Base-by-base conservation (phyloP, 2,329 filamentous ascomycete genomes). In the Leptographium flavum region DNA sequence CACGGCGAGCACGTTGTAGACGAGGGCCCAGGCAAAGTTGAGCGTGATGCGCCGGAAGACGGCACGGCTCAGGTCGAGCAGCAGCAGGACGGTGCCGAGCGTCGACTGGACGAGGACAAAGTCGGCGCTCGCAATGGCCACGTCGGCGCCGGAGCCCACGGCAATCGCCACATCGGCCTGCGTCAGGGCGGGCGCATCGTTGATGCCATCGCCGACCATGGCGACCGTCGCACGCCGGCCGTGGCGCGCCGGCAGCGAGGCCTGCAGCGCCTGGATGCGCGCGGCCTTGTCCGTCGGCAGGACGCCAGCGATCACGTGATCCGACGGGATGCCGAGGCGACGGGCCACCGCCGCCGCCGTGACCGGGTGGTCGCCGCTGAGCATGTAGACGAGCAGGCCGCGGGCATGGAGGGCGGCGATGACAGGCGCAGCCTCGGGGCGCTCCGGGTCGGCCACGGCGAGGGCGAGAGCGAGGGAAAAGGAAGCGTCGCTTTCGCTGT, bases 151-250 rank as follows among this genome's bases (percentile, higher is more conserved):
- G 1, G 79, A 83, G 4, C 84, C 85, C 56, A 94, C 81, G 45
- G 87, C 86, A 50, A 94, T 83, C 54, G 83, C 85, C 1, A 93
- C 79, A 57, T 94, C 87, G 15, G 87, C 84, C 19, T 76, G 78
- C 5, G 82, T 76, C 31, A 94, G 74, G 7, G 87, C 87, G 0
- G 87, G 86, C 0, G 84, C 80, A 64, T 94, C 87, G 61, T 94
- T 94, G 64, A 92, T 87, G 53, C 87, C 87, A 58, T 93, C 87
- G 46, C 87, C 87, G 5, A 92, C 81, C 76, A 94, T 93, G 53
- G 83, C 87, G 5, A 94, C 74, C 43, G 63, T 69, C 9, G 70
- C 69, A 5, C 72, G 68, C 7, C 60, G 54, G 45, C 46, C 14
- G 25, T 4, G 22, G n/a, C 22, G 17, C n/a, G 63, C 60, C 48